Conservation (phyloP, 805 yeast species). For the Suhomyces sp. region DNA sequence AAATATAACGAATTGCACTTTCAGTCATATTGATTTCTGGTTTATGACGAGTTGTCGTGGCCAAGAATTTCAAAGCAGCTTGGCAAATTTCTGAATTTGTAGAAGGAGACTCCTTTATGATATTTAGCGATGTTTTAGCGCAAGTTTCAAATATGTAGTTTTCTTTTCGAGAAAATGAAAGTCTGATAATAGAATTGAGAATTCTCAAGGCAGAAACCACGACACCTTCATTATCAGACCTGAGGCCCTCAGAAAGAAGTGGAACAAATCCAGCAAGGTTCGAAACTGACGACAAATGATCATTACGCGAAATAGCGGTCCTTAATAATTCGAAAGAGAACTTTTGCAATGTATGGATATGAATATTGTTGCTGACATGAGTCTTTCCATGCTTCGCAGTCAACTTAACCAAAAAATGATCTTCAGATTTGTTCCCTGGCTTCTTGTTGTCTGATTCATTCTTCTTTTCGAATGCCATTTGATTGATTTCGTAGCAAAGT, state of each 20-base stretch:
- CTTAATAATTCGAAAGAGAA: conserved; percentile 76
- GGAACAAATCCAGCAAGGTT: conserved; percentile 77
- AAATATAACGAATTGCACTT: conserved; percentile 67
- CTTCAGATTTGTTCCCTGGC: conserved; percentile 44
- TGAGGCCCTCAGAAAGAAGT: conserved; percentile 56
- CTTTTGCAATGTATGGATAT: conserved; percentile 62
- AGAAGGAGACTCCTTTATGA: conserved; percentile 72
- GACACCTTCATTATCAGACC: conserved; percentile 75
- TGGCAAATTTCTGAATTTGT: conserved; percentile 82
- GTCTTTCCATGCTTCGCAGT: conserved; percentile 57
- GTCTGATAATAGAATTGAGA: conserved; percentile 55
- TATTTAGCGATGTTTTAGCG: conserved; percentile 57
- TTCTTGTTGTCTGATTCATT: conserved; percentile 16
- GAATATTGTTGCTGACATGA: conserved; percentile 55
- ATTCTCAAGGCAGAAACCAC: conserved; percentile 65
- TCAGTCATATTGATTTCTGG: conserved; percentile 65
- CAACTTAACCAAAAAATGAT: conserved; percentile 73
- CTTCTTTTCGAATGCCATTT: conserved; percentile 43
- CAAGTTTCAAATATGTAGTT: conserved; percentile 54
- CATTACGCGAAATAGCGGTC: conserved; percentile 65
- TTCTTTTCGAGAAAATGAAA: conserved; percentile 60
- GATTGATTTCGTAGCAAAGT: conserved; percentile 71
- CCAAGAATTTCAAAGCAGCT: conserved; percentile 68
- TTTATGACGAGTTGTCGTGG: conserved; percentile 69
- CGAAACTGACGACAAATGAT: conserved; percentile 53